phyloP scores from a whole-genome alignment of 192 early-diverging fungal genomes.

The Chytriomyces sp. region DNA sequence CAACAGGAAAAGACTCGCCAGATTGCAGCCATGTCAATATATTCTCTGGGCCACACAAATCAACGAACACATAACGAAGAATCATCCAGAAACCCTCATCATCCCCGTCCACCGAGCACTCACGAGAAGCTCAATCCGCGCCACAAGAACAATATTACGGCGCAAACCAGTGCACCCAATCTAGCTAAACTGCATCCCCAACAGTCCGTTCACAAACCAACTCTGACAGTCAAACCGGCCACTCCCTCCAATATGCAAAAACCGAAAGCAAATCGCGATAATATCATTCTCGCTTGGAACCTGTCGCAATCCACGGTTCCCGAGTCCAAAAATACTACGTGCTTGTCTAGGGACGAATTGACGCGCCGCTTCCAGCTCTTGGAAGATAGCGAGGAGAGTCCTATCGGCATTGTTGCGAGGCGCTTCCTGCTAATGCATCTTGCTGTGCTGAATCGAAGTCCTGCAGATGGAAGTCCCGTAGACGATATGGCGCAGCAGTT shows the following conservation, averaged over 20 bases:
- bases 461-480: background rate
- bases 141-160: no score
- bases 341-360: background rate
- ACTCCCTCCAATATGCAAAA: background rate
- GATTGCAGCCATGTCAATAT: conserved; percentile 16
- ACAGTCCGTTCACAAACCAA: conserved; percentile 11
- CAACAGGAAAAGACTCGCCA: conserved; percentile 13
- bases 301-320: background rate
- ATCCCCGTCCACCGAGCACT: background rate
- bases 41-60: background rate
- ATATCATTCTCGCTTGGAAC: conserved; percentile 1
- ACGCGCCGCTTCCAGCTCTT: background rate
- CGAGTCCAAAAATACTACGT: background rate
- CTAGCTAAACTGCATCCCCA: background rate
- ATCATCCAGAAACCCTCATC: background rate
- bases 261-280: conserved; percentile 6
- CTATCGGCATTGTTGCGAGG: conserved; percentile 8
- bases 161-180: no score
- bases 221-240: background rate
- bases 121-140: background rate
- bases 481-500: no score
- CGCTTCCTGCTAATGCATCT: conserved; percentile 17
- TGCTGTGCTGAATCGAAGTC: background rate
- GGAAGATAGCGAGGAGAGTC: conserved; percentile 14
- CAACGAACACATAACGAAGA: background rate